Conservation (phyloP, 306 rosid genomes). For the Mimosa pudica region DNA sequence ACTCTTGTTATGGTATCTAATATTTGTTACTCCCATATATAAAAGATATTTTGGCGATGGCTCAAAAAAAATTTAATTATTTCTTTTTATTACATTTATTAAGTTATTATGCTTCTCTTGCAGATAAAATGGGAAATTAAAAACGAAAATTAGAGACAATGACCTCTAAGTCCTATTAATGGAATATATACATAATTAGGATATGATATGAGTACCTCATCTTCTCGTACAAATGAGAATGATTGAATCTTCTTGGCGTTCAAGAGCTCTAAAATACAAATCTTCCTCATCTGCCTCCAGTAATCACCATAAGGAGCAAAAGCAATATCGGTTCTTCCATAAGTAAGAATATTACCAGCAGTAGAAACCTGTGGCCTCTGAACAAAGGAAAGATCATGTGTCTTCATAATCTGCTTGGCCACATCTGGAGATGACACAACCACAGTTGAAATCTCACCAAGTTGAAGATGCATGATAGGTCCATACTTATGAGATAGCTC, state of each 20-base stretch:
- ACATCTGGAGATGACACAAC: not conserved
- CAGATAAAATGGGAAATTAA: too few relatives aligned
- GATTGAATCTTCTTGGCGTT: slow-evolving; percentile 7
- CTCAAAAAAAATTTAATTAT: too few relatives aligned
- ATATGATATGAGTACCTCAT: slow-evolving; percentile 11
- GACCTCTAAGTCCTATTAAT: too few relatives aligned
- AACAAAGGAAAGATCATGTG: slow-evolving; percentile 1
- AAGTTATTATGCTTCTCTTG: too few relatives aligned
- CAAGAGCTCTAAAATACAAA: not conserved
- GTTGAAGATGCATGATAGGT: slow-evolving; percentile 33
- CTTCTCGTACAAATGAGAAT: slow-evolving; percentile 32
- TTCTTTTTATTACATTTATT: too few relatives aligned
- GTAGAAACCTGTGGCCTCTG: not conserved
- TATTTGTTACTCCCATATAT: too few relatives aligned
- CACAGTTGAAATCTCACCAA: slow-evolving; percentile 26
- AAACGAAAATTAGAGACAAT: too few relatives aligned
- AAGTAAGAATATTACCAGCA: not conserved
- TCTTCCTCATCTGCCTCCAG: not conserved
- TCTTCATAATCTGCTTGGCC: slow-evolving; percentile 32
- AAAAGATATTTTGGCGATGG: too few relatives aligned
- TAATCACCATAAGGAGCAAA: not conserved
- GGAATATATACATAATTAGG: too few relatives aligned
- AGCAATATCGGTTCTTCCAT: not conserved
- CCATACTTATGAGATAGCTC: slow-evolving; percentile 19
- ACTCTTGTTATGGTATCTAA: too few relatives aligned